Evolutionary conservation across 352 stramenopile genomes (phyloP).

Genomic region (Globisporangium megalacanthum): DNA sequence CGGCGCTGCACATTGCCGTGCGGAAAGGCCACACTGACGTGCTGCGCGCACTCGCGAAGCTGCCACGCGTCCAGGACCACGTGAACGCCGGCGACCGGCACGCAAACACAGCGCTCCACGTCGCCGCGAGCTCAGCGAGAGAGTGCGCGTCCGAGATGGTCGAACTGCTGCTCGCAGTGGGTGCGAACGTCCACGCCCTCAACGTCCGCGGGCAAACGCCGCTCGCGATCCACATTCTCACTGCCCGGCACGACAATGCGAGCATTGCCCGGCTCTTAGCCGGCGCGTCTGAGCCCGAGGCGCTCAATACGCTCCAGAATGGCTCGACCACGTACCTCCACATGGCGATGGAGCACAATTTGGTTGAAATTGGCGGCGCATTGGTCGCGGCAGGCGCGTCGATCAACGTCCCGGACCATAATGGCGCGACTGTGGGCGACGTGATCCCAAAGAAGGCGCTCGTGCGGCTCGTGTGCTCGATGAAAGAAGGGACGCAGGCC

Average conservation of each 20-base stretch:
- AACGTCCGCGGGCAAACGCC: conserved; percentile 83
- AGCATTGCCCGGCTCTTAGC: conserved; percentile 53
- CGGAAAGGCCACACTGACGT: conserved; percentile 84
- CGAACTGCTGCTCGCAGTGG: conserved; percentile 57
- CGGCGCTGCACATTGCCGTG: conserved; percentile 75
- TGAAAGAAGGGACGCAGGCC: conserved; percentile 69
- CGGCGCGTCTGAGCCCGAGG: conserved; percentile 16
- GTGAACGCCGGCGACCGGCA: conserved; percentile 75
- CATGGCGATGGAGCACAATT: conserved; percentile 65
- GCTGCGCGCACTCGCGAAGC: conserved; percentile 68
- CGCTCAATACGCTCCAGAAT: conserved; percentile 66
- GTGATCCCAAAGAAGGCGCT: conserved; percentile 69
- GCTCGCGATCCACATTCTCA: conserved; percentile 82
- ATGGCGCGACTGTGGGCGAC: conserved; percentile 75
- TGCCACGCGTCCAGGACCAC: conserved; percentile 60
- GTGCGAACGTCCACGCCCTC: conserved; percentile 51
- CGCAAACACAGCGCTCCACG: conserved; percentile 78
- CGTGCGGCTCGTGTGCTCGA: conserved; percentile 70
- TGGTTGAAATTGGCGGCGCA: conserved; percentile 59
- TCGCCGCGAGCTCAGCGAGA: conserved; percentile 59
- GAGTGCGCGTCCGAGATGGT: conserved; percentile 60
- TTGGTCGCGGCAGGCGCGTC: conserved; percentile 67
- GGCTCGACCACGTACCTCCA: conserved; percentile 75
- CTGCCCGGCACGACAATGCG: conserved; percentile 49
- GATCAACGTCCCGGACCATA: conserved; percentile 81